These are phyloP conservation scores for Clavulina sp. DNA, from an alignment of 768 basidiomycete genomes.

Conservation along the genomic window DNA sequence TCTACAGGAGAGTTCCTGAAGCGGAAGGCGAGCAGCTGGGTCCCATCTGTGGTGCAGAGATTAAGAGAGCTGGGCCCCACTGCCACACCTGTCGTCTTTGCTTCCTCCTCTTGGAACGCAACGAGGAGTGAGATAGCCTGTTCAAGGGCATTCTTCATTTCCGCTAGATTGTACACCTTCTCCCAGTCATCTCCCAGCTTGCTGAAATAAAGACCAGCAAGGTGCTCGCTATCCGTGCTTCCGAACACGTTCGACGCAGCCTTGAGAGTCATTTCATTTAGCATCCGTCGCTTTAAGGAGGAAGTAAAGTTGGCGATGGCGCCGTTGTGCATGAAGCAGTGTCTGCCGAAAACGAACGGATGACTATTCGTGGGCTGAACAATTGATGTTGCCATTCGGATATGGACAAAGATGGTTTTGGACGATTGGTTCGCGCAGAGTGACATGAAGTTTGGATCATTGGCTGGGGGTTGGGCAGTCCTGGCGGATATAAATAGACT, in stretches of 20 bases:
- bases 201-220: conserved; percentile 20
- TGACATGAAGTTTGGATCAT: conserved; percentile 5
- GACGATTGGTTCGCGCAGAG: conserved; percentile 2
- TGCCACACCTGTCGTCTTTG: conserved; percentile 9
- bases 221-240: conserved; percentile 17
- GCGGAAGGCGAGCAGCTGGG: conserved; percentile 19
- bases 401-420: conserved; percentile 4
- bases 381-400: conserved; percentile 7
- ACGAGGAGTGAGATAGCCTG: conserved; percentile 16
- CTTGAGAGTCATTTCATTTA: background rate
- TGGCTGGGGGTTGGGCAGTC: conserved; percentile 4
- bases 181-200: conserved; percentile 16
- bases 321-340: conserved; percentile 10
- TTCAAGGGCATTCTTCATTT: conserved; percentile 15
- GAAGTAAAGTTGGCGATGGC: conserved; percentile 6
- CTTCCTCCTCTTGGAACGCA: conserved; percentile 13
- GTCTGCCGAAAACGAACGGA: conserved; percentile 7
- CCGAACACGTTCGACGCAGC: conserved; percentile 13
- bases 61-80: conserved; percentile 18
- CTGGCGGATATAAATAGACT: too few relatives aligned
- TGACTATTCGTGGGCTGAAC: conserved; percentile 7
- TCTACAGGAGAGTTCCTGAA: conserved; percentile 18
- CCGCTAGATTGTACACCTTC: conserved; percentile 14
- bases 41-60: conserved; percentile 19
- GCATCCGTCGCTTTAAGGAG: background rate